Base-by-base conservation (phyloP, 139 green algal genomes). In the Chlorella sp. region DNA sequence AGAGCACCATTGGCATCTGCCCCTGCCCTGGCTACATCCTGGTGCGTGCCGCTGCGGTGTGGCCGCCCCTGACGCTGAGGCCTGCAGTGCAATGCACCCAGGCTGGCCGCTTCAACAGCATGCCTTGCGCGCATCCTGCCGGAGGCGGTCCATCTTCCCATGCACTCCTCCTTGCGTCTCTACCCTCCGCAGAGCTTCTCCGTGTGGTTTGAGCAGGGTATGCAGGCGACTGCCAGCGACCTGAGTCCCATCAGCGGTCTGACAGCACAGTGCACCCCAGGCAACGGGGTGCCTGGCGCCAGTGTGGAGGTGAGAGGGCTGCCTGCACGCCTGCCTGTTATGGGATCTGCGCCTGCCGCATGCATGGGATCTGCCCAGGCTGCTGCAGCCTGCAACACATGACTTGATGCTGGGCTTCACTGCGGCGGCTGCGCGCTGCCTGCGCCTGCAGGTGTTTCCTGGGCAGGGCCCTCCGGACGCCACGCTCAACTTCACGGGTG, bases 201-300 rank as follows among this genome's bases (percentile, higher is more conserved):
- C 3, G 30, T 82, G 0, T 82, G 76, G 76, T 72, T 44, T 22
- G 76, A 82, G 56, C 76, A 73, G 38, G 58, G 38, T 0, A 30
- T 73, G 56, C 76, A 81, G 56, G 38, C 76, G 6, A 82, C 76
- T 14, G n/a, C 58, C 13, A 46, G 16, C 26, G 76, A 82, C 76
- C 60, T 38, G 24, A 38, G 36, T 58, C 76, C 76, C 40, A 73
- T 82, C 76, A 82, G 76, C 56, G 76, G 76, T 38, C 26, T 82
- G 2, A 73, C 76, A 1, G 76, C 20, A 3, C 44, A 24, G 38
- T 82, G 76, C 76, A 46, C n/a, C 28, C 6, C 48, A 6, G n/a
- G 58, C 11, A 62, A 44, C 26, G 68, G 68, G 8, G 3, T 74
- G 32, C 24, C 68, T 22, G 68, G 32, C 68, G 34, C 32, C 34